Base-by-base conservation (phyloP, 805 yeast genomes). In the Metahyphopichia silvanorum region DNA sequence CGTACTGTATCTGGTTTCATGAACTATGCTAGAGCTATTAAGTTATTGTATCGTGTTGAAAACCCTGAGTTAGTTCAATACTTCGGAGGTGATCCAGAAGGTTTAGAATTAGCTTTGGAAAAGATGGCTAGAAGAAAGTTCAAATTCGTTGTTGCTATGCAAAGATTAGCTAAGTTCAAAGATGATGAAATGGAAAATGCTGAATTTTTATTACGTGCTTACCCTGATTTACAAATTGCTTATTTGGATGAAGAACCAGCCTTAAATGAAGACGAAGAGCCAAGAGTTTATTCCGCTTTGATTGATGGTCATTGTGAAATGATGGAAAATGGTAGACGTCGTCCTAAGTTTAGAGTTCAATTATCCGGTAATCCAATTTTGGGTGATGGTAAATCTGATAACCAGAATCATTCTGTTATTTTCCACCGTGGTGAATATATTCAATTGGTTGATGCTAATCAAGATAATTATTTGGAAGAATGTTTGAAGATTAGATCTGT, bases 71-170 rank as follows among this genome's bases (percentile, higher is more conserved):
- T 50, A 14, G 60, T 89, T 40, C 97, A 93, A 72, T 87, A 89
- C 88, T 91, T 89, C 58, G 98, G 97, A 49, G 98, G 98, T 50
- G 94, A 91, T 60, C 95, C 97, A 39, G 98, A 91, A 68, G 94
- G 95, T 51, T 75, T 79, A 44, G 98, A 93, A 71, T 79, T 88
- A 64, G 98, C 94, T 62, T 79, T 91, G 46, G 97, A 91, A 53
- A 70, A 79, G 14, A 69, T 79, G 73, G 80, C 82, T 4, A 63
- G 76, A 44, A 60, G 83, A 46, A 79, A 79, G 49, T 79, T 78
- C 54, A 65, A 81, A 57, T 70, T 79, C 38, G 76, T 79, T 31
- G 81, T 76, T 19, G 77, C 86, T 2, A 71, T 79, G 77, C 86
- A 79, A 54, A 65, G 79, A 53, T 56, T 77, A 59, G 59, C 65